phyloP scores from a whole-genome alignment of 192 early-diverging fungal genomes.

The Phycomyces nitens region DNA sequence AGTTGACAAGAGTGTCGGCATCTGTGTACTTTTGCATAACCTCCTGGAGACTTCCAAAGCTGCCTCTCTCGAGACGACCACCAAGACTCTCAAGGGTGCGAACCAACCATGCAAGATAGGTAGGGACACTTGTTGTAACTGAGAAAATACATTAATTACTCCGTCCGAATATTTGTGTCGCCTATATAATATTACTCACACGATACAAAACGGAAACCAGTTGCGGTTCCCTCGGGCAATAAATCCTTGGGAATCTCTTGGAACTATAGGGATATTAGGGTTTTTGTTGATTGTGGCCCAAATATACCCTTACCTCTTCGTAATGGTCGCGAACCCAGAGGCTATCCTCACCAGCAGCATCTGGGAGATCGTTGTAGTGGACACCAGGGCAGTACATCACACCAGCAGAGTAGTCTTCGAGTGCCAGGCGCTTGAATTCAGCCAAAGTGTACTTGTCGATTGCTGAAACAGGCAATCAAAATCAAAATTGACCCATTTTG shows the following conservation, averaged over 20 bases:
- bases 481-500: not conserved
- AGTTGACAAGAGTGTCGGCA: constrained; percentile 65
- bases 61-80: constrained; percentile 42
- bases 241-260: constrained; percentile 20
- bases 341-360: constrained; percentile 11
- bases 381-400: constrained; percentile 32
- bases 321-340: constrained; percentile 45
- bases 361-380: constrained; percentile 38
- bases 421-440: constrained; percentile 19
- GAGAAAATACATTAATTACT: not conserved
- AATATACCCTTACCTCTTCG: constrained; percentile 37
- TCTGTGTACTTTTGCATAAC: constrained; percentile 39
- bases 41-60: constrained; percentile 47
- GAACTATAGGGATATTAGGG: not conserved
- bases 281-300: not conserved
- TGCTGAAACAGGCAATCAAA: constrained; percentile 22
- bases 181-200: constrained; percentile 7
- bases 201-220: constrained; percentile 29
- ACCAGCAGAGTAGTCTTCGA: constrained; percentile 33
- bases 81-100: constrained; percentile 51
- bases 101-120: constrained; percentile 66
- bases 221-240: constrained; percentile 4
- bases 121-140: constrained; percentile 64
- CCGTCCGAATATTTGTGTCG: no score
- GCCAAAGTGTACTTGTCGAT: constrained; percentile 35